These are phyloP conservation scores for Trametes polyzona DNA, from an alignment of 1,284 basidiomycete species.

Conservation along the genomic window DNA sequence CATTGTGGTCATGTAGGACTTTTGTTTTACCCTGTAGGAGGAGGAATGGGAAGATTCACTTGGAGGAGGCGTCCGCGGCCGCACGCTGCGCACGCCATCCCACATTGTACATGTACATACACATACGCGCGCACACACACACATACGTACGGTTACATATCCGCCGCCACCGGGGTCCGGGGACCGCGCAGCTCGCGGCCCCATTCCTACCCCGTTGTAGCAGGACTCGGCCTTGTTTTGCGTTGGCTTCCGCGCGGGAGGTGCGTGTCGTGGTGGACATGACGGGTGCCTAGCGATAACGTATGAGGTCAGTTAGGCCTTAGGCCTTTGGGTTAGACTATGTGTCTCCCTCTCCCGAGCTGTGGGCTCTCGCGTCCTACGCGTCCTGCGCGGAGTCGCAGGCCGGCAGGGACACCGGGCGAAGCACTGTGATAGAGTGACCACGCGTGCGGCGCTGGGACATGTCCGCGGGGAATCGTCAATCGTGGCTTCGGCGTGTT, in stretches of 20 bases:
- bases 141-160: background rate
- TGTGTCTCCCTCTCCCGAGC: background rate
- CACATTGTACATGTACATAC: background rate
- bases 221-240: constrained; percentile 10
- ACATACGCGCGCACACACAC: background rate
- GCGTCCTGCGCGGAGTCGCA: too few species aligned
- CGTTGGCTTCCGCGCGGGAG: background rate
- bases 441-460: too few species aligned
- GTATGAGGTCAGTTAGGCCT: background rate
- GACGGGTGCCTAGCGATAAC: background rate
- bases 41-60: too few species aligned
- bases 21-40: background rate
- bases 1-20: constrained; percentile 2
- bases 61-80: too few species aligned
- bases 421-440: too few species aligned
- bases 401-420: background rate
- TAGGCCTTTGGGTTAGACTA: too few species aligned
- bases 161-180: too few species aligned
- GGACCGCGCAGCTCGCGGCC: too few species aligned
- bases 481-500: too few species aligned
- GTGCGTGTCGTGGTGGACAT: background rate
- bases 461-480: too few species aligned
- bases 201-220: constrained; percentile 17
- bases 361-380: background rate
- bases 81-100: too few species aligned